A percentile compares a stretch with the other conserved stretches of the same genome.
Evolutionary conservation across 768 basidiomycete genomes (phyloP).

Genomic region (Neoboletus subvelutipes): DNA sequence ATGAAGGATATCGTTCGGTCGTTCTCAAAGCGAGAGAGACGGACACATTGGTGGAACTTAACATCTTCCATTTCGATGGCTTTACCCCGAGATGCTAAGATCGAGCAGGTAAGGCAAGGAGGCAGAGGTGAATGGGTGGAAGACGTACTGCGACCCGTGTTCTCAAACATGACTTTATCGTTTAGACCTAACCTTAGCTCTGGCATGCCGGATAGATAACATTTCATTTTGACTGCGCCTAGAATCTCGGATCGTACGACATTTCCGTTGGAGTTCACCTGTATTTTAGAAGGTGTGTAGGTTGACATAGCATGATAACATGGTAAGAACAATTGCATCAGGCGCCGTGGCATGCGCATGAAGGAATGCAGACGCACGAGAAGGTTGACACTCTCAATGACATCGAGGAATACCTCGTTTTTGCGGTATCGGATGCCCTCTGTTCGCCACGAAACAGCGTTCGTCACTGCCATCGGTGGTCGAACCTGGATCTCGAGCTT

Average conservation of each 20-base stretch:
- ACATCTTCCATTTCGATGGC: constrained; percentile 99
- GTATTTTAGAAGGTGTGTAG: background rate
- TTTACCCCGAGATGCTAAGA: constrained; percentile 68
- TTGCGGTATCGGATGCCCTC: constrained; percentile 97
- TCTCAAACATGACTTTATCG: constrained; percentile 99
- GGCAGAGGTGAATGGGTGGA: background rate
- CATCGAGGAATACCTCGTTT: constrained; percentile 99
- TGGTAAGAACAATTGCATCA: background rate
- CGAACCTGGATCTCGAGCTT: constrained; percentile 92
- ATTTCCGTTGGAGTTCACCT: constrained; percentile 97
- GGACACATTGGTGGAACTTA: constrained; percentile 99
- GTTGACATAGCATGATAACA: background rate
- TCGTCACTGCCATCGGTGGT: constrained; percentile 96
- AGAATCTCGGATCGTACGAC: constrained; percentile 97
- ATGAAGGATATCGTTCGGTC: constrained; percentile 99
- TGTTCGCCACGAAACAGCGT: constrained; percentile 97
- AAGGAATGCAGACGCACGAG: constrained; percentile 53
- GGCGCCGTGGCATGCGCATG: background rate
- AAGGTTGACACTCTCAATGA: constrained; percentile 96
- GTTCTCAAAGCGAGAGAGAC: constrained; percentile 95
- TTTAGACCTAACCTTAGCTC: constrained; percentile 93
- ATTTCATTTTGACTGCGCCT: constrained; percentile 99
- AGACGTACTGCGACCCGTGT: constrained; percentile 84
- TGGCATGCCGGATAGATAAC: constrained; percentile 99
- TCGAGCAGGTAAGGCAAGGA: background rate